A percentile compares a stretch with the other conserved stretches of the same genome.
phyloP scores from a whole-genome alignment of 805 yeast genomes.

The Priceomyces medius region DNA sequence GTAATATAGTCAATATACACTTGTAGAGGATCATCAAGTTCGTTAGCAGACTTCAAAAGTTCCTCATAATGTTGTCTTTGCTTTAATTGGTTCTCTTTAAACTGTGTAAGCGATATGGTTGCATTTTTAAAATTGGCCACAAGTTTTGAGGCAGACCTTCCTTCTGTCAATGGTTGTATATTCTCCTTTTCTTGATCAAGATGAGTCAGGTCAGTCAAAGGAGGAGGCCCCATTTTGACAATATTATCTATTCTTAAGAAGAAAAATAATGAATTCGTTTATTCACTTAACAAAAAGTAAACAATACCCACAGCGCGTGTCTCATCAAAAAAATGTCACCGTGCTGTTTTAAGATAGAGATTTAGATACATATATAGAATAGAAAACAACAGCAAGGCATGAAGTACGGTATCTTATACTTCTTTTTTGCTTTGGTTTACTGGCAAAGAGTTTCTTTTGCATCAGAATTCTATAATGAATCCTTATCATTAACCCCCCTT shows the following conservation, averaged over 20 bases:
- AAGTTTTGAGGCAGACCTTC: slow-evolving; percentile 64
- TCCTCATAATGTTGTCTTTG: slow-evolving; percentile 51
- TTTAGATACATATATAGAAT: neutral
- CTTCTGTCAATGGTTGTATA: slow-evolving; percentile 62
- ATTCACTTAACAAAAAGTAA: neutral
- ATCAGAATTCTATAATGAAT: slow-evolving; percentile 51
- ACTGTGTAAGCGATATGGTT: slow-evolving; percentile 16
- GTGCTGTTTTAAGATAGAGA: neutral
- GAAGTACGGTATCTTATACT: neutral
- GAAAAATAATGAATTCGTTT: neutral
- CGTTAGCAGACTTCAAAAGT: slow-evolving; percentile 50
- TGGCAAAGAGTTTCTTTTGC: slow-evolving; percentile 6
- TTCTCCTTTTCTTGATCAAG: slow-evolving; percentile 67
- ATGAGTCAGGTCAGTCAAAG: slow-evolving; percentile 12
- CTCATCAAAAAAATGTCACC: slow-evolving; percentile 2
- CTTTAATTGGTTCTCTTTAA: slow-evolving; percentile 23
- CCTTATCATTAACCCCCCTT: slow-evolving; percentile 62
- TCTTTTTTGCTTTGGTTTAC: neutral
- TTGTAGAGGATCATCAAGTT: slow-evolving; percentile 81
- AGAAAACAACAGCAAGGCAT: neutral
- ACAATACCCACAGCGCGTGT: neutral
- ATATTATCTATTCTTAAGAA: neutral
- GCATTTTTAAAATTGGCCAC: slow-evolving; percentile 39
- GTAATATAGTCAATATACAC: slow-evolving; percentile 67
- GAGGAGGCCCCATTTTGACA: neutral